Evolutionary conservation across 805 yeast genomes (phyloP).

Genomic region (Kodamaea hsintzibuensis): DNA sequence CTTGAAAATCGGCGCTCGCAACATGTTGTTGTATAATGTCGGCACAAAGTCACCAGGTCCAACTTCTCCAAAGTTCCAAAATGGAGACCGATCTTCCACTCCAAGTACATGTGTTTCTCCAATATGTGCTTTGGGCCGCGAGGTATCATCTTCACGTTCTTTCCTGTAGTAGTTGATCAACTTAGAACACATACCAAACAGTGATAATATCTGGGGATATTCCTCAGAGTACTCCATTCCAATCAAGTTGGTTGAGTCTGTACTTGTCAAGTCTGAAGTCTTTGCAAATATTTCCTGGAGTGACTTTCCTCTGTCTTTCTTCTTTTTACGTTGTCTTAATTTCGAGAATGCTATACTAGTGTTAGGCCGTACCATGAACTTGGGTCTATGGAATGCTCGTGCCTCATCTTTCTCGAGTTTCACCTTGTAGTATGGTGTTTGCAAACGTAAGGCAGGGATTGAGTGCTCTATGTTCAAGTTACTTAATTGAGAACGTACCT

Average conservation of each 20-base stretch:
- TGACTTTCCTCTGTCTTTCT: conserved; percentile 85
- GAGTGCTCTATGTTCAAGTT: conserved; percentile 90
- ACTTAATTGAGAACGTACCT: conserved; percentile 90
- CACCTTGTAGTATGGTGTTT: conserved; percentile 89
- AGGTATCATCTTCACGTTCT: conserved; percentile 71
- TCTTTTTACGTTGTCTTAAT: conserved; percentile 75
- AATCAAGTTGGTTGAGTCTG: conserved; percentile 78
- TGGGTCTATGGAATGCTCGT: conserved; percentile 79
- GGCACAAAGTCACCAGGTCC: conserved; percentile 94
- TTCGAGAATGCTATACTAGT: conserved; percentile 74
- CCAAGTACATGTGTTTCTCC: conserved; percentile 97
- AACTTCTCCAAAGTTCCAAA: conserved; percentile 98
- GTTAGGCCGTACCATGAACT: conserved; percentile 75
- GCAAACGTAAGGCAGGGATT: conserved; percentile 80
- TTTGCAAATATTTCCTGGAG: conserved; percentile 69
- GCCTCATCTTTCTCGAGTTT: conserved; percentile 63
- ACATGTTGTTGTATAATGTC: conserved; percentile 86
- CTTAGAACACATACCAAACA: conserved; percentile 95
- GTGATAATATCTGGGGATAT: conserved; percentile 75
- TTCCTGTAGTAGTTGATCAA: conserved; percentile 91
- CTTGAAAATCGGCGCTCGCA: conserved; percentile 88
- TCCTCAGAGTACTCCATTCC: conserved; percentile 91
- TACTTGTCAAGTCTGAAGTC: conserved; percentile 75
- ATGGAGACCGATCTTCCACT: conserved; percentile 92
- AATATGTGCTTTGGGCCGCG: conserved; percentile 82